phyloP scores from a whole-genome alignment of 306 rosid genomes.

The Lagenaria siceraria region DNA sequence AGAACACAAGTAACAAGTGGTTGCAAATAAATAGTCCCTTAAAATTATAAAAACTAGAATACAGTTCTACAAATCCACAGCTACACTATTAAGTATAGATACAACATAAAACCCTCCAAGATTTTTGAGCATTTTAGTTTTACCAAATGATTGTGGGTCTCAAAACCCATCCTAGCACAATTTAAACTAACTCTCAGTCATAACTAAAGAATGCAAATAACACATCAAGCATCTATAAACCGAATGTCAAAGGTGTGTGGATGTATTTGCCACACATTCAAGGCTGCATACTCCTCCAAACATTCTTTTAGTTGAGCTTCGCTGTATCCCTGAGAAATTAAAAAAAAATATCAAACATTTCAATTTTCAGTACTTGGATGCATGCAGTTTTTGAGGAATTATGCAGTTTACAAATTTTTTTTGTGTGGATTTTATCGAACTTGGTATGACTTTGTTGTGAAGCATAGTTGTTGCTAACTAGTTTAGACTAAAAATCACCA shows the following conservation, averaged over 20 bases:
- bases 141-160: not conserved
- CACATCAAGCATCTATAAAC: constrained; percentile 68
- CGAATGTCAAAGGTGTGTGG: constrained; percentile 86
- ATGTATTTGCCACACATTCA: constrained; percentile 97
- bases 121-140: not conserved
- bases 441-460: not conserved
- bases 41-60: not conserved
- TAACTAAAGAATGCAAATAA: not conserved
- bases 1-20: not conserved
- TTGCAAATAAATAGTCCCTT: not conserved
- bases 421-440: not conserved
- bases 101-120: not conserved
- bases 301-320: constrained; percentile 96
- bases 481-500: no score
- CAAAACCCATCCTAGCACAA: not conserved
- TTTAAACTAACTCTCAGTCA: not conserved
- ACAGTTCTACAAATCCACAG: not conserved
- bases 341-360: constrained; percentile 12
- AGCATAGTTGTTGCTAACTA: not conserved
- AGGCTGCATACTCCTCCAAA: constrained; percentile 92
- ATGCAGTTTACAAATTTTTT: not conserved
- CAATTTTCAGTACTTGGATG: not conserved
- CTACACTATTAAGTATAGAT: not conserved
- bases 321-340: constrained; percentile 78
- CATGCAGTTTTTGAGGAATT: not conserved